Conservation (phyloP, 1,284 basidiomycete species). For the Xerocomus cyaneibrunnescens region DNA sequence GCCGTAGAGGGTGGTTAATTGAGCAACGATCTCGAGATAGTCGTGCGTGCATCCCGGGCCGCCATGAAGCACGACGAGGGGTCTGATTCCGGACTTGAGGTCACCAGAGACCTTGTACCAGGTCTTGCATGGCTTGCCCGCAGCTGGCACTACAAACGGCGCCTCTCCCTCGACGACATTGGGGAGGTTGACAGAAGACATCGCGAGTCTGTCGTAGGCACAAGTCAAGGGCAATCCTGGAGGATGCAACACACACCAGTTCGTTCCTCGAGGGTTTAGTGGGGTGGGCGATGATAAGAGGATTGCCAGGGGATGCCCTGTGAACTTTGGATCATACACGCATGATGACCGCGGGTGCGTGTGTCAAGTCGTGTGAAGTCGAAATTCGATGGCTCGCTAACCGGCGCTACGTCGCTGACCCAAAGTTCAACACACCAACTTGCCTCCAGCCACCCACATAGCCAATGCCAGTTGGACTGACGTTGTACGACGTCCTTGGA, state of each 20-base stretch:
- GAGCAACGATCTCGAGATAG: slow-evolving; percentile 39
- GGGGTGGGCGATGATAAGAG: neutral
- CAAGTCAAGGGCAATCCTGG: neutral
- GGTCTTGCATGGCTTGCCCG: slow-evolving; percentile 40
- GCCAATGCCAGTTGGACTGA: slow-evolving; percentile 33
- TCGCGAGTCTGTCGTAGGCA: slow-evolving; percentile 12
- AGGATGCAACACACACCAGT: neutral
- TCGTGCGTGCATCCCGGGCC: slow-evolving; percentile 43
- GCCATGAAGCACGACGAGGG: slow-evolving; percentile 47
- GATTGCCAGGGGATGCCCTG: too few relatives aligned
- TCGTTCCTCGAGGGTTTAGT: too few relatives aligned
- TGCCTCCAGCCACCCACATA: neutral
- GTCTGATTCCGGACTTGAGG: slow-evolving; percentile 31
- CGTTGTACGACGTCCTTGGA: slow-evolving; percentile 37
- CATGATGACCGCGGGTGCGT: too few relatives aligned
- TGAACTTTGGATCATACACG: neutral
- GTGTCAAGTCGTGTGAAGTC: slow-evolving; percentile 2
- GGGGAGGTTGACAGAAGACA: slow-evolving; percentile 23
- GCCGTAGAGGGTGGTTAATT: slow-evolving; percentile 30
- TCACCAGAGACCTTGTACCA: slow-evolving; percentile 48
- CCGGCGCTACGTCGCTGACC: neutral
- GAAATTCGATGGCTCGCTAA: neutral
- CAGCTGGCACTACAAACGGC: slow-evolving; percentile 25
- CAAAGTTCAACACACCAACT: neutral
- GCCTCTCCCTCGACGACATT: slow-evolving; percentile 27